phyloP scores from a whole-genome alignment of 1,284 basidiomycete species.

The Trametes versicolor region DNA sequence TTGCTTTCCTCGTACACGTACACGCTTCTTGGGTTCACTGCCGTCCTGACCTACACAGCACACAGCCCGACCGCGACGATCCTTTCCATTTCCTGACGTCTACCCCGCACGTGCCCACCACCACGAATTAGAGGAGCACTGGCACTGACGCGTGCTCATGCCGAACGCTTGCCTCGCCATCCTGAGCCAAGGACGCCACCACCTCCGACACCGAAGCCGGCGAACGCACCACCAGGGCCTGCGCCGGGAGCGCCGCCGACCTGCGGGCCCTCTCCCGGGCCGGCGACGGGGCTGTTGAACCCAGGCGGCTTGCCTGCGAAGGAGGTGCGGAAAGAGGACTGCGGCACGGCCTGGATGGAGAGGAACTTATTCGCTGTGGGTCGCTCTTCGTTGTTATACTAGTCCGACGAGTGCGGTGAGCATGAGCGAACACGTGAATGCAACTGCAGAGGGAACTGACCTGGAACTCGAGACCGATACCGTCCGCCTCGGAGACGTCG shows the following conservation, averaged over 20 bases:
- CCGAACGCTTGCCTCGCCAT: slow-evolving; percentile 43
- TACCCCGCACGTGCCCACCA: not conserved
- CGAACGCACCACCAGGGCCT: slow-evolving; percentile 43
- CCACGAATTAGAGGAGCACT: not conserved
- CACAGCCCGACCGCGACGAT: not conserved
- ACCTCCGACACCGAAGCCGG: slow-evolving; percentile 46
- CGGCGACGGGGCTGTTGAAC: slow-evolving; percentile 43
- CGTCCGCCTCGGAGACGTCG: slow-evolving; percentile 81
- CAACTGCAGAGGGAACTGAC: slow-evolving; percentile 48
- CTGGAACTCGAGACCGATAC: slow-evolving; percentile 90
- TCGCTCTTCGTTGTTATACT: slow-evolving; percentile 87
- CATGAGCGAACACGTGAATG: not conserved
- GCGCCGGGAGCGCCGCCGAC: slow-evolving; percentile 46
- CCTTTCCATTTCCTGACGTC: not conserved
- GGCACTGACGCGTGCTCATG: slow-evolving; percentile 14
- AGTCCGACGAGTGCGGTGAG: slow-evolving; percentile 6
- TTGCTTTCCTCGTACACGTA: slow-evolving; percentile 5
- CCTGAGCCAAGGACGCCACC: slow-evolving; percentile 43
- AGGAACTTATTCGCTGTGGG: slow-evolving; percentile 83
- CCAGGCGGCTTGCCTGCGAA: slow-evolving; percentile 54
- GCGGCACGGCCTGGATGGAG: slow-evolving; percentile 75
- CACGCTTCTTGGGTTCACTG: slow-evolving; percentile 5
- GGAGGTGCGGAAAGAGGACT: slow-evolving; percentile 68
- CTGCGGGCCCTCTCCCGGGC: slow-evolving; percentile 42
- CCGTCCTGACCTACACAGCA: slow-evolving; percentile 11